phyloP scores from a whole-genome alignment of 352 stramenopile genomes.

The Phytophthora pinifolia region DNA sequence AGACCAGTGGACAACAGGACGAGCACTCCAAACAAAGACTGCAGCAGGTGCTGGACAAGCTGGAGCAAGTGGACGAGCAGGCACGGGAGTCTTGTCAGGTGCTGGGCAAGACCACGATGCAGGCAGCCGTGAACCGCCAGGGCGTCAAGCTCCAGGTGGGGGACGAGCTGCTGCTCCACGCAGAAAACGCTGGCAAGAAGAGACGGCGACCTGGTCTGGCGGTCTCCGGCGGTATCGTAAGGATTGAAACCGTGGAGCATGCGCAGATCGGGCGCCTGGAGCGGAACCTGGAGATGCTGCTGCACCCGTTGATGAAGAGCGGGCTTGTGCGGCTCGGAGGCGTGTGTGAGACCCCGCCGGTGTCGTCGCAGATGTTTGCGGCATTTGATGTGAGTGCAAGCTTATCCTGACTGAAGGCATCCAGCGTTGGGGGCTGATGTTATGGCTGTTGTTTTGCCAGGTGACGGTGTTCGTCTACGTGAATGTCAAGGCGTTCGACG shows the following conservation, averaged over 20 bases:
- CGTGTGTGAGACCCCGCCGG: constrained; percentile 46
- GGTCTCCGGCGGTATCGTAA: constrained; percentile 47
- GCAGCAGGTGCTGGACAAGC: constrained; percentile 30
- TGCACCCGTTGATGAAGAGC: constrained; percentile 69
- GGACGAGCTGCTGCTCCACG: constrained; percentile 57
- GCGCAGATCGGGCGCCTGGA: constrained; percentile 59
- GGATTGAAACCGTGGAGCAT: constrained; percentile 50
- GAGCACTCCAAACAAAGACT: constrained; percentile 31
- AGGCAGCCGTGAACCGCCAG: constrained; percentile 49
- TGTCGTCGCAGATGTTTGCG: constrained; percentile 61
- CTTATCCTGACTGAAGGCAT: background rate
- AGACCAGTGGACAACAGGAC: constrained; percentile 7
- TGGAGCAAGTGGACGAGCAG: constrained; percentile 14
- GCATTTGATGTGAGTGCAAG: constrained; percentile 49
- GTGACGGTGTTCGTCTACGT: constrained; percentile 65
- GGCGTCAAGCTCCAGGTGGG: constrained; percentile 39
- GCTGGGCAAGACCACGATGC: constrained; percentile 47
- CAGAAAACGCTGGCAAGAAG: constrained; percentile 75
- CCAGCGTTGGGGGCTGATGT: background rate
- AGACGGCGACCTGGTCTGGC: constrained; percentile 36
- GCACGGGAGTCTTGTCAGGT: constrained; percentile 29
- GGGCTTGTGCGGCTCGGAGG: constrained; percentile 46
- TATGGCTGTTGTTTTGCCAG: constrained; percentile 9
- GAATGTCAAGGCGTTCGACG: constrained; percentile 53
- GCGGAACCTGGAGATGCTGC: constrained; percentile 54